These are phyloP conservation scores for Fusarium brachygibbosum DNA, from an alignment of 2,329 filamentous ascomycete genomes.

Conservation along the genomic window DNA sequence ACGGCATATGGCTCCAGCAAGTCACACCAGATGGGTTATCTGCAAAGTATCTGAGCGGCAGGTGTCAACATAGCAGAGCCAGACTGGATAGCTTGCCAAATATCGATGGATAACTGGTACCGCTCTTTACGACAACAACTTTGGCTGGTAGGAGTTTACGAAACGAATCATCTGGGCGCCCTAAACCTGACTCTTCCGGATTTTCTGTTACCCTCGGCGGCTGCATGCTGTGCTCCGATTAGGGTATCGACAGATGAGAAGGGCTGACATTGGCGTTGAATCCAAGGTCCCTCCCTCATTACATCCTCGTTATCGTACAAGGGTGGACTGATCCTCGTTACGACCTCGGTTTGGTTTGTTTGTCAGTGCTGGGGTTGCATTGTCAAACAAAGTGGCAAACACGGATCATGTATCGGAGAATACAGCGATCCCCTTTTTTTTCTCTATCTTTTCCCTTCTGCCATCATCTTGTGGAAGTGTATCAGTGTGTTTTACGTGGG, in stretches of 20 bases:
- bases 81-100: background rate
- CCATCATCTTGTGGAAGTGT: background rate
- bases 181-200: background rate
- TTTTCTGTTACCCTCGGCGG: background rate
- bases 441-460: background rate
- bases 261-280: constrained; percentile 19
- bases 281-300: constrained; percentile 12
- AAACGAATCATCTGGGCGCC: background rate
- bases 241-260: constrained; percentile 5
- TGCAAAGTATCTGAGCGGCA: background rate
- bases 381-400: constrained; percentile 30
- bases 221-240: background rate
- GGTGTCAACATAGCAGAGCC: background rate
- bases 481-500: background rate
- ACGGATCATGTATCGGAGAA: constrained; percentile 27
- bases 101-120: background rate
- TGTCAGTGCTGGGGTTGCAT: constrained; percentile 25
- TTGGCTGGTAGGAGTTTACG: background rate
- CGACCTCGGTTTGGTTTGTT: constrained; percentile 13
- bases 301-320: constrained; percentile 21
- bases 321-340: constrained; percentile 20
- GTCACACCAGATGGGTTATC: background rate
- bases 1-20: background rate
- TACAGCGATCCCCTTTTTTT: constrained; percentile 14
- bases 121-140: background rate